Percentiles rank a stretch among this genome's conserved stretches.
These are phyloP conservation scores for Meira miltonrushii DNA, from an alignment of 1,284 basidiomycete genomes.

Conservation along the genomic window DNA sequence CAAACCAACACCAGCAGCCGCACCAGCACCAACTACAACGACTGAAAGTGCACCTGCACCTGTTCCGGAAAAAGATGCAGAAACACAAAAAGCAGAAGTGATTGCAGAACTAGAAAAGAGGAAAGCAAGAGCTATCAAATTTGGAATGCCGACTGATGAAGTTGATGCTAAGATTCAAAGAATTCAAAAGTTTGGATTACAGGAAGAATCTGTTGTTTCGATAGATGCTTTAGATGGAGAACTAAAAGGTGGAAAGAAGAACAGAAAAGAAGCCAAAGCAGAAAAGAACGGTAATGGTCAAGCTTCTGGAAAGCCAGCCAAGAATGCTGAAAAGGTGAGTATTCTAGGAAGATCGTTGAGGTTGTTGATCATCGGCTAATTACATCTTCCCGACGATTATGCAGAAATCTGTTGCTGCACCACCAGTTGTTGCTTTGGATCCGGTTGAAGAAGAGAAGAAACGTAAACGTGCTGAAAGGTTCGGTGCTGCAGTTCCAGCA, in stretches of 20 bases:
- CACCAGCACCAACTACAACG: conserved; percentile 8
- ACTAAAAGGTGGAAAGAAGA: conserved; percentile 6
- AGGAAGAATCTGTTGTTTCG: conserved; percentile 10
- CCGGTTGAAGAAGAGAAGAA: conserved; percentile 33
- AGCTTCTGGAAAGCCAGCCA: conserved; percentile 19
- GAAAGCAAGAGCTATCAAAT: conserved; percentile 39
- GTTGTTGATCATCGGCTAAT: conserved; percentile 15
- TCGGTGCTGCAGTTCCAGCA: conserved; percentile 2
- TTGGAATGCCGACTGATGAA: conserved; percentile 39
- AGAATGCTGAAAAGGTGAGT: conserved; percentile 19
- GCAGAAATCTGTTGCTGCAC: conserved; percentile 5
- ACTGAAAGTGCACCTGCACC: neutral
- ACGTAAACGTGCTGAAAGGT: conserved; percentile 24
- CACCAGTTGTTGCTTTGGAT: conserved; percentile 5
- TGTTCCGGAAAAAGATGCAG: conserved; percentile 5
- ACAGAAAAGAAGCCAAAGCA: conserved; percentile 9
- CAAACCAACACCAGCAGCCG: conserved; percentile 6
- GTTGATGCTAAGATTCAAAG: conserved; percentile 40
- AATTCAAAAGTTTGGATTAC: conserved; percentile 43
- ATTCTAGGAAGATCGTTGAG: conserved; percentile 28
- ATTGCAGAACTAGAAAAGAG: conserved; percentile 46
- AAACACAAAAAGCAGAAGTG: conserved; percentile 24
- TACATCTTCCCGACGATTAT: neutral
- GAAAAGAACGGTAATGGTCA: conserved; percentile 18
- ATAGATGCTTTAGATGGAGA: conserved; percentile 12